Evolutionary conservation across 2,329 filamentous ascomycete species (phyloP).

Genomic region (Alternaria viburni): DNA sequence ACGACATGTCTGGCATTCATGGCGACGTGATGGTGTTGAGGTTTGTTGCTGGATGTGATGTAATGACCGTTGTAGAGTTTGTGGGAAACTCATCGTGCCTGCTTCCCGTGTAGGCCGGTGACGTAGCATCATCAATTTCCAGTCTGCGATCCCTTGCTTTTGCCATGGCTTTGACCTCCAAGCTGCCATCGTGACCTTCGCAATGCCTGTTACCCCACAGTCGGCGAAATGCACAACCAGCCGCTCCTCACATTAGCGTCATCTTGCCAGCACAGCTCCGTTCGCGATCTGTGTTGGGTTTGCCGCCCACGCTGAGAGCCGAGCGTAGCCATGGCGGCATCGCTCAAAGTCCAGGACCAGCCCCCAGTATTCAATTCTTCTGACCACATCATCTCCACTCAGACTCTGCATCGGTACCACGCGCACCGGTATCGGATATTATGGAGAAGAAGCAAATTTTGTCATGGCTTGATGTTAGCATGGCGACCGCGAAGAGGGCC

Average conservation of each 20-base stretch:
- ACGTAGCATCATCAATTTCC: background rate
- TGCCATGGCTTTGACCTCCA: background rate
- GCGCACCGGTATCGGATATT: conserved; percentile 22
- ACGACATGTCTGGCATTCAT: background rate
- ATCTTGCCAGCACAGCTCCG: conserved; percentile 1
- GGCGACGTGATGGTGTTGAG: background rate
- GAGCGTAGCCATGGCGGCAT: conserved; percentile 23
- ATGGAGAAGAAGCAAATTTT: conserved; percentile 13
- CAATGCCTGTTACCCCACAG: conserved; percentile 17
- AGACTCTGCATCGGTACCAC: conserved; percentile 4
- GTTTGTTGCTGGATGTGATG: background rate
- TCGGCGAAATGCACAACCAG: conserved; percentile 4
- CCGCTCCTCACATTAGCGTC: background rate
- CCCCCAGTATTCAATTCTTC: conserved; percentile 8
- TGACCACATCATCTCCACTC: conserved; percentile 16
- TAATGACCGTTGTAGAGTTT: background rate
- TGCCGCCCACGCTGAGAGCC: conserved; percentile 17
- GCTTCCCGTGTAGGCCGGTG: background rate
- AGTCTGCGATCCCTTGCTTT: background rate
- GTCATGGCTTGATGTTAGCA: conserved; percentile 3
- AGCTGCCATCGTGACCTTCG: conserved; percentile 12
- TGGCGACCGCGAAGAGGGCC: conserved; percentile 19
- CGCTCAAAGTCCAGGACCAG: conserved; percentile 10
- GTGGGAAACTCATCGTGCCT: background rate
- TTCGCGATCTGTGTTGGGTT: conserved; percentile 7